These are phyloP conservation scores for Schwanniomyces vanrijiae DNA, from an alignment of 805 yeast species.

Conservation along the genomic window DNA sequence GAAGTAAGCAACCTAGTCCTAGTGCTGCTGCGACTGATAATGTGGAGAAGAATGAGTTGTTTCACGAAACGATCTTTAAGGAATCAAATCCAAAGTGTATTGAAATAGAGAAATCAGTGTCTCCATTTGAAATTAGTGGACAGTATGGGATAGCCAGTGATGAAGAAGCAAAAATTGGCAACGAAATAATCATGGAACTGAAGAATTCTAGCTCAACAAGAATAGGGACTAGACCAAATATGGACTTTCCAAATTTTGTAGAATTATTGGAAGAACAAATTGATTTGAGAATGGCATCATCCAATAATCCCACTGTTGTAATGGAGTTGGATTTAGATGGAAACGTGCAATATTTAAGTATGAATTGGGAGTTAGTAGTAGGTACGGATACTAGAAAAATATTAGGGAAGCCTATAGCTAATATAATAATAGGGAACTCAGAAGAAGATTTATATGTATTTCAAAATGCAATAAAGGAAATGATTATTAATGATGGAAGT, in stretches of 20 bases:
- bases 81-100: slow-evolving; percentile 15
- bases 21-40: neutral
- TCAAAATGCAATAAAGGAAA: slow-evolving; percentile 63
- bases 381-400: slow-evolving; percentile 63
- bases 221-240: neutral
- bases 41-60: slow-evolving; percentile 5
- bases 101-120: slow-evolving; percentile 30
- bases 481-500: slow-evolving; percentile 73
- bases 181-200: neutral
- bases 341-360: slow-evolving; percentile 68
- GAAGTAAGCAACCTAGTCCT: neutral
- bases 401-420: slow-evolving; percentile 55
- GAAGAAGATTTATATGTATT: slow-evolving; percentile 68
- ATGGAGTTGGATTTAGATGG: slow-evolving; percentile 83
- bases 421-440: slow-evolving; percentile 61
- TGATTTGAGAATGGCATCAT: slow-evolving; percentile 63
- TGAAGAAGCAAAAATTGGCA: neutral
- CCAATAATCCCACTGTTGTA: slow-evolving; percentile 71
- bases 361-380: slow-evolving; percentile 76
- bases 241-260: slow-evolving; percentile 10
- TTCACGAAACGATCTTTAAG: slow-evolving; percentile 15
- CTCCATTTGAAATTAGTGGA: slow-evolving; percentile 25
- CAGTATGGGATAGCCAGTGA: neutral
- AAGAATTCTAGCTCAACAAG: neutral
- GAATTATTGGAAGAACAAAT: slow-evolving; percentile 41